phyloP scores from a whole-genome alignment of 768 basidiomycete genomes.

The Lactifluus echinatus region DNA sequence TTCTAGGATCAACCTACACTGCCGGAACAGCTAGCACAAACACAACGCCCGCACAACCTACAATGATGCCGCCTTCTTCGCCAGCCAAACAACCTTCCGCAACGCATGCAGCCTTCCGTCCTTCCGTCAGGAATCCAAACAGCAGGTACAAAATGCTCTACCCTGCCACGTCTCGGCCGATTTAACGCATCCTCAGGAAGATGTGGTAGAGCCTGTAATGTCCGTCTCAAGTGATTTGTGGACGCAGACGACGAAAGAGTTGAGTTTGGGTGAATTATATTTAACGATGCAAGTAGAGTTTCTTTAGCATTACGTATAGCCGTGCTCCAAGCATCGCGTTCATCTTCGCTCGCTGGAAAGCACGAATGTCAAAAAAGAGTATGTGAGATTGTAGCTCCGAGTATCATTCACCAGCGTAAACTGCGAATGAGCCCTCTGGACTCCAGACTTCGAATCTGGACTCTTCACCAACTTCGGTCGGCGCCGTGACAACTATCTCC shows the following conservation, averaged over 20 bases:
- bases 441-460: constrained; percentile 64
- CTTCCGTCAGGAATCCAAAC: constrained; percentile 88
- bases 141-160: constrained; percentile 82
- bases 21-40: constrained; percentile 77
- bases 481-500: constrained; percentile 54
- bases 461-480: constrained; percentile 42
- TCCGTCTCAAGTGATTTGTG: constrained; percentile 64
- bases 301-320: constrained; percentile 64
- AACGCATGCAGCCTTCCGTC: constrained; percentile 81
- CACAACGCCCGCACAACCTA: constrained; percentile 74
- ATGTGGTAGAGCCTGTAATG: constrained; percentile 66
- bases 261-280: constrained; percentile 66
- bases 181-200: constrained; percentile 38
- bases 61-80: constrained; percentile 78
- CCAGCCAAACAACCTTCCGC: constrained; percentile 69
- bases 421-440: constrained; percentile 67
- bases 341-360: constrained; percentile 40
- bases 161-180: constrained; percentile 39
- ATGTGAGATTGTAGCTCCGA: too few relatives aligned
- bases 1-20: constrained; percentile 40
- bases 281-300: constrained; percentile 59
- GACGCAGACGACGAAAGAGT: constrained; percentile 73
- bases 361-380: background rate
- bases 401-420: constrained; percentile 51
- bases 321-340: constrained; percentile 57